A percentile compares a stretch with the other conserved stretches of the same genome.
Evolutionary conservation across 2,329 filamentous ascomycete genomes (phyloP).

Genomic region (Polytolypa hystricis): DNA sequence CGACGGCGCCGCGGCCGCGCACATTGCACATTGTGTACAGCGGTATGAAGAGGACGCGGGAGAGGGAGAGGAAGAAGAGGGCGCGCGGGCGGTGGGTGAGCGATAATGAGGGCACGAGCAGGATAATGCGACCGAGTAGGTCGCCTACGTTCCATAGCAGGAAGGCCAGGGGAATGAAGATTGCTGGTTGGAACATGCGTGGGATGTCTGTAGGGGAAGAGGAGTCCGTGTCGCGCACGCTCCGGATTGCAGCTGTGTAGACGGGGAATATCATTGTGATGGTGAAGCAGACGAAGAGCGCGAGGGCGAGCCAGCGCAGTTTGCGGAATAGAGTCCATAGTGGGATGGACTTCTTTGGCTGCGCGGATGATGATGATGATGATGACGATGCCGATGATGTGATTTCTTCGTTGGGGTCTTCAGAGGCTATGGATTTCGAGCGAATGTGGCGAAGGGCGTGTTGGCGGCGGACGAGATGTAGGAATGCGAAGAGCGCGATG

Average conservation of each 20-base stretch:
- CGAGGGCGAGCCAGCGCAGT: conserved; percentile 64
- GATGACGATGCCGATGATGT: conserved; percentile 34
- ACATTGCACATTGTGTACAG: conserved; percentile 88
- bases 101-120: conserved; percentile 45
- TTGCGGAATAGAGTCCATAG: conserved; percentile 62
- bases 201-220: conserved; percentile 23
- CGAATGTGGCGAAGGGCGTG: not conserved
- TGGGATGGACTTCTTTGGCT: conserved; percentile 39
- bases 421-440: conserved; percentile 29
- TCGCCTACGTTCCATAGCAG: conserved; percentile 92
- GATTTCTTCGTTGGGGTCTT: conserved; percentile 18
- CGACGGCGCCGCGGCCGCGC: conserved; percentile 57
- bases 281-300: conserved; percentile 69
- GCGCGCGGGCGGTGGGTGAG: conserved; percentile 52
- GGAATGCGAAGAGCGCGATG: conserved; percentile 59
- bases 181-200: conserved; percentile 55
- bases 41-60: conserved; percentile 62
- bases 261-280: conserved; percentile 93
- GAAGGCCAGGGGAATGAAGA: conserved; percentile 84
- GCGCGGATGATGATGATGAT: conserved; percentile 4
- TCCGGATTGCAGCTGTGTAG: conserved; percentile 62
- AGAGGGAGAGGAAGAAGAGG: conserved; percentile 57
- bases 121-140: conserved; percentile 60
- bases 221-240: conserved; percentile 29
- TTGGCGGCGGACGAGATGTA: conserved; percentile 55